phyloP scores from a whole-genome alignment of 2,329 filamentous ascomycete genomes.

The Trichoderma arundinaceum region DNA sequence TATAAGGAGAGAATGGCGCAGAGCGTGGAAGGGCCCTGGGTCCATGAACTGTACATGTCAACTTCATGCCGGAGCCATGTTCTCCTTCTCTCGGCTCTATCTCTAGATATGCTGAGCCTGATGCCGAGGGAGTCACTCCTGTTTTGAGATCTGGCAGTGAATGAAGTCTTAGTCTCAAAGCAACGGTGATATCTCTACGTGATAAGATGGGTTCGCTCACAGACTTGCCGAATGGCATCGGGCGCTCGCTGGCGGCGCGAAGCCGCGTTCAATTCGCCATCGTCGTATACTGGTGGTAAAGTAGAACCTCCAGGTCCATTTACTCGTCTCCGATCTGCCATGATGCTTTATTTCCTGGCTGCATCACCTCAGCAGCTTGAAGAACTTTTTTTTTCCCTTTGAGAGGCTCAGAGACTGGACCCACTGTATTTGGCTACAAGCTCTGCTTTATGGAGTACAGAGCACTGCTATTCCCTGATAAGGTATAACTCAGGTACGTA shows the following conservation, averaged over 20 bases:
- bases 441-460: background rate
- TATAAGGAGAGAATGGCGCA: constrained; percentile 88
- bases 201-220: constrained; percentile 56
- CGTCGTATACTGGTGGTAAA: constrained; percentile 72
- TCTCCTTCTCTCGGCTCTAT: constrained; percentile 58
- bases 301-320: constrained; percentile 86
- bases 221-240: constrained; percentile 82
- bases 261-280: constrained; percentile 50
- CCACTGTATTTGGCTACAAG: constrained; percentile 4
- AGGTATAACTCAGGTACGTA: constrained; percentile 22
- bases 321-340: constrained; percentile 86
- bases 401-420: constrained; percentile 14
- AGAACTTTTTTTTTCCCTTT: constrained; percentile 19
- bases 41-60: constrained; percentile 91
- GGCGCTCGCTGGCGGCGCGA: constrained; percentile 61
- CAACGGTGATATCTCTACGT: background rate
- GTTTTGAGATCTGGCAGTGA: constrained; percentile 76
- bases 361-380: constrained; percentile 3
- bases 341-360: constrained; percentile 42
- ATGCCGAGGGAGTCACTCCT: constrained; percentile 88
- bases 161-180: constrained; percentile 26
- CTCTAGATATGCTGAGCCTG: constrained; percentile 87
- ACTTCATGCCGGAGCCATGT: constrained; percentile 74
- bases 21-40: constrained; percentile 88
- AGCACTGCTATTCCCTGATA: background rate